phyloP scores from a whole-genome alignment of 768 basidiomycete genomes.

The Kwoniella europaea region DNA sequence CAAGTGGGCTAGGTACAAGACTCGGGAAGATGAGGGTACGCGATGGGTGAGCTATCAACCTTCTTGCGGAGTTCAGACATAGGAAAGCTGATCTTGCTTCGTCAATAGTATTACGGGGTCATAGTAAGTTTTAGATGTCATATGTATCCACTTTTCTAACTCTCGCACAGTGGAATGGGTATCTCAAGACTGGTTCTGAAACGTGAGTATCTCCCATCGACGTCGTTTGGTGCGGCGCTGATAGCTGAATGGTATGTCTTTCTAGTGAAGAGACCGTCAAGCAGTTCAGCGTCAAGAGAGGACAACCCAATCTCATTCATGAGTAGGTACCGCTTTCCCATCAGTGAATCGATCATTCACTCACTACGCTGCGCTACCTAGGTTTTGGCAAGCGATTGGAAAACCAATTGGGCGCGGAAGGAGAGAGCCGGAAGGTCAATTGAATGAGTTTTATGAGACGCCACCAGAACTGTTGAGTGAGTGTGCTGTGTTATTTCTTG shows the following conservation, averaged over 20 bases:
- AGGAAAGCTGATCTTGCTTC: not conserved
- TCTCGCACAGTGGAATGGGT: conserved; percentile 37
- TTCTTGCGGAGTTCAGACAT: not conserved
- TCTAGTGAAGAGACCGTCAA: conserved; percentile 19
- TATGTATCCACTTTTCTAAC: too few species aligned
- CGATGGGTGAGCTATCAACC: conserved; percentile 15
- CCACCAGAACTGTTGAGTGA: conserved; percentile 30
- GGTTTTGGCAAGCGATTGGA: conserved; percentile 37
- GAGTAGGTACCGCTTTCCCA: conserved; percentile 18
- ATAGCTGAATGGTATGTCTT: not conserved
- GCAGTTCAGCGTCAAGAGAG: too few species aligned
- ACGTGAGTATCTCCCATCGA: conserved; percentile 31
- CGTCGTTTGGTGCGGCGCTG: too few species aligned
- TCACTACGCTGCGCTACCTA: not conserved
- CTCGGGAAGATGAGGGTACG: conserved; percentile 14
- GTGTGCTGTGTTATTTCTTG: not conserved
- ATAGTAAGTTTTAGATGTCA: conserved; percentile 28
- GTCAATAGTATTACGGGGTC: conserved; percentile 46
- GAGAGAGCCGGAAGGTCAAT: conserved; percentile 27
- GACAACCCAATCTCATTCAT: conserved; percentile 8
- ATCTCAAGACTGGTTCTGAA: conserved; percentile 38
- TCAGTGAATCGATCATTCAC: too few species aligned
- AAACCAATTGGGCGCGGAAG: conserved; percentile 3
- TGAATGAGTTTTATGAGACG: conserved; percentile 26
- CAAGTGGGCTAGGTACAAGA: conserved; percentile 39